Conservation (phyloP, 768 basidiomycete species). For the Boletus sp. region DNA sequence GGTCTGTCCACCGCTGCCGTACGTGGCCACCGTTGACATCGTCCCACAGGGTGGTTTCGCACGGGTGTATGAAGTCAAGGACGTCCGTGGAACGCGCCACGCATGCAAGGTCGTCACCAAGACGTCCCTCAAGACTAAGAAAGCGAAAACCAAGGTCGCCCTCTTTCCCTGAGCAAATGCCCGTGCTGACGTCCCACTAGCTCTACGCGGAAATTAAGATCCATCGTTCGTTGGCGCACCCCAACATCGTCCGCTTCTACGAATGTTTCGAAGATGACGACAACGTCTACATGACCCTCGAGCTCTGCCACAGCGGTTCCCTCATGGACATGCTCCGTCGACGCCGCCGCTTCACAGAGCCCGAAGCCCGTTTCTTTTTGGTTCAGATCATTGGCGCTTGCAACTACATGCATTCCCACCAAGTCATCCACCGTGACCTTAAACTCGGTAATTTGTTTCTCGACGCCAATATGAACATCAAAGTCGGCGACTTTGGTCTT, state of each 20-base stretch:
- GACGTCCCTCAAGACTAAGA: constrained; percentile 86
- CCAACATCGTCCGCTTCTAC: constrained; percentile 88
- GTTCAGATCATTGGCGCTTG: constrained; percentile 94
- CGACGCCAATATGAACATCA: constrained; percentile 88
- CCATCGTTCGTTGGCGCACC: constrained; percentile 84
- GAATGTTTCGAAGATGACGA: constrained; percentile 95
- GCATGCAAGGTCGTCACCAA: constrained; percentile 98
- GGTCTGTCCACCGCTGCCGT: constrained; percentile 38
- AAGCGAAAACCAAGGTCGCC: constrained; percentile 91
- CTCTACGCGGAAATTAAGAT: constrained; percentile 99
- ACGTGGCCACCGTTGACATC: neutral
- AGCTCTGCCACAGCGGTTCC: constrained; percentile 86
- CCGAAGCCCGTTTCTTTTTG: constrained; percentile 89
- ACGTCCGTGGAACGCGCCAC: constrained; percentile 54
- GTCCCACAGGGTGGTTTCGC: constrained; percentile 80
- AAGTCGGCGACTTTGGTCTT: constrained; percentile 96
- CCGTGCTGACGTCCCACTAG: constrained; percentile 38
- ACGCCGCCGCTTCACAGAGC: constrained; percentile 84
- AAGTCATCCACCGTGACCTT: constrained; percentile 96
- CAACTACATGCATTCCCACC: constrained; percentile 95
- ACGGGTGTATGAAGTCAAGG: constrained; percentile 92
- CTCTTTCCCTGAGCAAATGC: neutral
- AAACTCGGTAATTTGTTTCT: constrained; percentile 96
- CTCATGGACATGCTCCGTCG: constrained; percentile 89
- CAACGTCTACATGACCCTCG: constrained; percentile 97